These are phyloP conservation scores for Monosporascus sp. DNA, from an alignment of 2,329 filamentous ascomycete species.

Conservation along the genomic window DNA sequence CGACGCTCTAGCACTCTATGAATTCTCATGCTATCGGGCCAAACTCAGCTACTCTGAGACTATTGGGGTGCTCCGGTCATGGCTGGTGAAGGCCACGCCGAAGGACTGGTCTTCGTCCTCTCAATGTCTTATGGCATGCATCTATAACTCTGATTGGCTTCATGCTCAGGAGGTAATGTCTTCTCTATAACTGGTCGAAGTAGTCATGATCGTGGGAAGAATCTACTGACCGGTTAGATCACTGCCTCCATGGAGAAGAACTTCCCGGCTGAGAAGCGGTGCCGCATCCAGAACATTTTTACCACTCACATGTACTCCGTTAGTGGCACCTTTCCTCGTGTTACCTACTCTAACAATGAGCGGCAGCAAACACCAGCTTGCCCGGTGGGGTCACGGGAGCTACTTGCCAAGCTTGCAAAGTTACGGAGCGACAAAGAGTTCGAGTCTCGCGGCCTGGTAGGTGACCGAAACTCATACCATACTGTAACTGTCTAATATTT, in stretches of 20 bases:
- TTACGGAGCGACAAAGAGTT: constrained; percentile 21
- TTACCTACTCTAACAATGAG: constrained; percentile 2
- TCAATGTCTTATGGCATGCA: constrained; percentile 46
- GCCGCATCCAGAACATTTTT: constrained; percentile 51
- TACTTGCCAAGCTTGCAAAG: constrained; percentile 45
- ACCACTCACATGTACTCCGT: constrained; percentile 50
- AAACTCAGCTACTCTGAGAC: constrained; percentile 40
- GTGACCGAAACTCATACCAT: background rate
- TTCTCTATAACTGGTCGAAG: background rate
- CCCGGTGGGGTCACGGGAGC: constrained; percentile 42
- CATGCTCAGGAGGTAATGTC: constrained; percentile 49
- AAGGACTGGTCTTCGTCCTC: constrained; percentile 37
- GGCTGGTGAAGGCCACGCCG: constrained; percentile 48
- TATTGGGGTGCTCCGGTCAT: constrained; percentile 44
- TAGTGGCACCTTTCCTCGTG: constrained; percentile 14
- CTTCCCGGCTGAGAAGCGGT: constrained; percentile 41
- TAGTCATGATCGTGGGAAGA: background rate
- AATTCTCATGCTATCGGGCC: constrained; percentile 44
- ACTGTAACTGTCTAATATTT: background rate
- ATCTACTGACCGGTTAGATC: constrained; percentile 35
- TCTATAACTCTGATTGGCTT: constrained; percentile 49
- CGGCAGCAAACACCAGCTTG: constrained; percentile 19
- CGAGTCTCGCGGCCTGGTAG: constrained; percentile 11
- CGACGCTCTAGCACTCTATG: constrained; percentile 48
- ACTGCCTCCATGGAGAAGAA: constrained; percentile 48